These are phyloP conservation scores for Taphrina confusa DNA, from an alignment of 1,139 yeast genomes.

Conservation along the genomic window DNA sequence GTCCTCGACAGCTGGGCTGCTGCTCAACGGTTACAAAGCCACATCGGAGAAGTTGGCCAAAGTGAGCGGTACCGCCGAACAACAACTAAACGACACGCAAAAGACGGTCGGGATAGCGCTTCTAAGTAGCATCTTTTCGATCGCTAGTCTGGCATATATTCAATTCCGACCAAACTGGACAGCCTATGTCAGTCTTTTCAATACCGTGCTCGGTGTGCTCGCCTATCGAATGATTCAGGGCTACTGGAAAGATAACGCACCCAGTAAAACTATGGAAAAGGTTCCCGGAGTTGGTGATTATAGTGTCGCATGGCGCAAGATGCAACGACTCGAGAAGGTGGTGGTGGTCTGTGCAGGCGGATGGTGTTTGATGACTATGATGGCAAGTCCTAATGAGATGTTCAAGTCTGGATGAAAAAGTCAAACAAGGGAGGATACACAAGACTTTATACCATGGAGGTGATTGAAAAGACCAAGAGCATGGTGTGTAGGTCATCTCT, in stretches of 20 bases:
- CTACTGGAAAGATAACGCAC: constrained; percentile 15
- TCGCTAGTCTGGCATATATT: background rate
- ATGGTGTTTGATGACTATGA: constrained; percentile 15
- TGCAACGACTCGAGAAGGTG: background rate
- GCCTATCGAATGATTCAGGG: constrained; percentile 8
- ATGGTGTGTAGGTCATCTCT: too few species aligned
- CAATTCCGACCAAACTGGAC: constrained; percentile 5
- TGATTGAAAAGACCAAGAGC: too few species aligned
- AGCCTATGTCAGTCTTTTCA: constrained; percentile 5
- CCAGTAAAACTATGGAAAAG: constrained; percentile 1
- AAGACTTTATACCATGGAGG: too few species aligned
- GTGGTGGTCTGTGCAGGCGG: constrained; percentile 1
- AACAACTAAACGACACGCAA: background rate
- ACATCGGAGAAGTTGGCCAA: constrained; percentile 7
- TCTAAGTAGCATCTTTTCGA: background rate
- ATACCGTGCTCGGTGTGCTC: background rate
- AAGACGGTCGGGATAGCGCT: constrained; percentile 13
- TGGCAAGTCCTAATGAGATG: constrained; percentile 12
- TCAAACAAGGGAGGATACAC: too few species aligned
- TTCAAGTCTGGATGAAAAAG: too few species aligned
- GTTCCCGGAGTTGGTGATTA: constrained; percentile 13
- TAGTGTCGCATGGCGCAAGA: constrained; percentile 12
- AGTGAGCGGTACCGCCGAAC: background rate
- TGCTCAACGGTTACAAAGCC: constrained; percentile 6
- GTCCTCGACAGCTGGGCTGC: background rate